Evolutionary conservation across 2,329 filamentous ascomycete genomes (phyloP), one percentile per base, ranked within the genome.

Genomic region (Arthrobotrys sphaeroides): DNA sequence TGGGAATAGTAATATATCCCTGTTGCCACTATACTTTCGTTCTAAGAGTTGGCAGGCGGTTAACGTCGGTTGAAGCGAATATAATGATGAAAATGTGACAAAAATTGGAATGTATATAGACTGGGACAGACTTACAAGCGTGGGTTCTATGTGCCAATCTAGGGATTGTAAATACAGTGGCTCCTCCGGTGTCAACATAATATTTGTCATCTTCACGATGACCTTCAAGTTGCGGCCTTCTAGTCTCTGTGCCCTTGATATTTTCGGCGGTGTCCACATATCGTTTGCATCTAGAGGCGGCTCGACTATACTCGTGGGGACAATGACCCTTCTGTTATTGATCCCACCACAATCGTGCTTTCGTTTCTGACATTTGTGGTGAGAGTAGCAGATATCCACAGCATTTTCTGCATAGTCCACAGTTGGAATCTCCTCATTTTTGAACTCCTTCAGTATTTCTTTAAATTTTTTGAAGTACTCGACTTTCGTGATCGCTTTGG

Each of bases 21-120:
- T 0, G 88, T 88, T 0, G 88, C 88, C 77, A 85, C 86, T 36
- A 91, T 89, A 75, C 86, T 86, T 80, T 91, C 89, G 78, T 91
- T 90, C 81, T 83, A 36, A n/a, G 16, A 7, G 22, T 55, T 18
- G 36, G 6, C 12, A 13, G 42, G 5, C 18, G 12, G 28, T 40
- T 24, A 57, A 16, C 20, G 2, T 40, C 7, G n/a, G 2, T 55
- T 28, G 26, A n/a, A n/a, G n/a, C n/a, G n/a, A n/a, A n/a, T n/a
- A n/a, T n/a, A n/a, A n/a, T n/a, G n/a, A n/a, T n/a, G n/a, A n/a
- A n/a, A n/a, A n/a, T n/a, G n/a, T n/a, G n/a, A n/a, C n/a, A n/a
- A n/a, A n/a, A n/a, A n/a, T n/a, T n/a, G n/a, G n/a, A n/a, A n/a
- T n/a, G n/a, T n/a, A n/a, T n/a, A n/a, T n/a, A n/a, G n/a, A 55